Base-by-base conservation (phyloP, 371 early-diverging fungal genomes). In the Lichtheimia ramosa region DNA sequence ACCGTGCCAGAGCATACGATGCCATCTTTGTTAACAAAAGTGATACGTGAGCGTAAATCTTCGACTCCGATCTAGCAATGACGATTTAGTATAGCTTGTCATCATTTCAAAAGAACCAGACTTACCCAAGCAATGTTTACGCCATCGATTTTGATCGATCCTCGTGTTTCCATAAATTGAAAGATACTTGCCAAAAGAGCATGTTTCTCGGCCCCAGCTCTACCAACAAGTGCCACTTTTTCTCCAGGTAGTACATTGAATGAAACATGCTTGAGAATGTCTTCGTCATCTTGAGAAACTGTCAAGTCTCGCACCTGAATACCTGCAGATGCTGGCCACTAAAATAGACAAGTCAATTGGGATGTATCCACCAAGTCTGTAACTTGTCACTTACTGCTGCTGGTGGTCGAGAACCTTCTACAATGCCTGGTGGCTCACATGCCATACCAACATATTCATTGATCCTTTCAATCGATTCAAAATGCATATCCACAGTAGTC, bases 1-100 rank as follows among this genome's bases (percentile, higher is more conserved):
- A 78, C 79, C 0, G 92, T 84, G 7, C 94, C 94, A 41, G 74
- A 73, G 48, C 93, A 87, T 21, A 96, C 62, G 52, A 90, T 87
- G 0, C 93, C 92, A 24, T 95, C 95, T 54, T 93, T 94, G 2
- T 94, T 88, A 27, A 95, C 90, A 54, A 92, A 90, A 7, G 92
- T 83, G 15, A 86, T 81, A n/a, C 81, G 74, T 10, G 84, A 85
- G 43, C 90, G 75, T 39, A 95, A 75, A 58, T 90, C 88, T 49
- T 73, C 69, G 10, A 93, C 70, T 1, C 91, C 92, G 59, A 95
- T 74, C 28, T 61, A 56, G 41, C 18, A 54, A 42, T n/a, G 34
- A 20, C 14, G 23, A 8, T 18, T 8, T 16, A 28, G 34, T 40
- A 23, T n/a, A 34, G 43, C 20, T 16, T 34, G 54, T 43, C 15